These are phyloP conservation scores for Barnettozyma hawaiiensis DNA, from an alignment of 1,139 yeast genomes.

Conservation along the genomic window DNA sequence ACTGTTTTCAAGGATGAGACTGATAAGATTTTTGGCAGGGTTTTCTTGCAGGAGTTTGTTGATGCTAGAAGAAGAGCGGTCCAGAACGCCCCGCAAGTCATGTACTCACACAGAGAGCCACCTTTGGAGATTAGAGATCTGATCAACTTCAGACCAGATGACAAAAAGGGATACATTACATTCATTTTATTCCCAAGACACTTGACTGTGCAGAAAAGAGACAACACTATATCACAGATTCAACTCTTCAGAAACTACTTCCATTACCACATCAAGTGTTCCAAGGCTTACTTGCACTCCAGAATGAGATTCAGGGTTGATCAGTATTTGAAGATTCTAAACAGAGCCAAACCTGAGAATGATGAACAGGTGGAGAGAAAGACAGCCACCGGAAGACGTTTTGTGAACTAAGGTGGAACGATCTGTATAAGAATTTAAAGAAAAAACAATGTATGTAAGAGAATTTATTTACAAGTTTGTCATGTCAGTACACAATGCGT, in stretches of 20 bases:
- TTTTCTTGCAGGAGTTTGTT: conserved; percentile 93
- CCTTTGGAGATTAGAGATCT: conserved; percentile 73
- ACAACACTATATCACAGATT: conserved; percentile 81
- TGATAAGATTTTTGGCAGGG: conserved; percentile 91
- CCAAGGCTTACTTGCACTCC: conserved; percentile 97
- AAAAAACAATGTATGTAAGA: not conserved
- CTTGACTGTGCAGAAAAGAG: conserved; percentile 64
- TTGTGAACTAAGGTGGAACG: conserved; percentile 31
- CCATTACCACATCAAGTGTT: conserved; percentile 97
- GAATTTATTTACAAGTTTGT: conserved; percentile 1
- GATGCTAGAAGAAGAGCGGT: conserved; percentile 95
- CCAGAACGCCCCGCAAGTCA: conserved; percentile 97
- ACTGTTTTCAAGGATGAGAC: conserved; percentile 96
- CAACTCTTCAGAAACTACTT: conserved; percentile 91
- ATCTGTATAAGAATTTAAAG: not conserved
- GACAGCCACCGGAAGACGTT: conserved; percentile 81
- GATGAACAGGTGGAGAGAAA: conserved; percentile 69
- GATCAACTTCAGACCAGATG: conserved; percentile 36
- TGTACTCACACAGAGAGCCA: conserved; percentile 84
- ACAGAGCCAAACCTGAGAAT: conserved; percentile 94
- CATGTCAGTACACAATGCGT: too few relatives aligned
- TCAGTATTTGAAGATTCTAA: conserved; percentile 89
- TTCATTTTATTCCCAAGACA: conserved; percentile 64
- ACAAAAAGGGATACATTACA: conserved; percentile 67
- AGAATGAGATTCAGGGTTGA: conserved; percentile 95